Evolutionary conservation across 2,329 filamentous ascomycete species (phyloP).

Genomic region (Ilyonectria mors-panacis): DNA sequence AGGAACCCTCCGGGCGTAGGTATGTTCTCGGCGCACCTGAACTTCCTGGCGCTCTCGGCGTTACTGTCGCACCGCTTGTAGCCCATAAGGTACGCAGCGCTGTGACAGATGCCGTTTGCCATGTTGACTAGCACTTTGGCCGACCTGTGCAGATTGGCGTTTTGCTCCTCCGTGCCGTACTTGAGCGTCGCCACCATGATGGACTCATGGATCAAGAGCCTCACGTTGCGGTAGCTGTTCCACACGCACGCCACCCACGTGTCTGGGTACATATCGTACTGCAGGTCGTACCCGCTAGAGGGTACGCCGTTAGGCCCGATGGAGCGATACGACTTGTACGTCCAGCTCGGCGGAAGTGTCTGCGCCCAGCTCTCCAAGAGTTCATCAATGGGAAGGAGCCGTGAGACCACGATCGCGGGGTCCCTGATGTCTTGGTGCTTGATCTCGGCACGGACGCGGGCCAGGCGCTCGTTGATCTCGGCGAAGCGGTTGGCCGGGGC

Average conservation of each 20-base stretch:
- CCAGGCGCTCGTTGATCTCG: conserved; percentile 34
- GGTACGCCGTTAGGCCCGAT: conserved; percentile 18
- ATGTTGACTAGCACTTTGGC: conserved; percentile 22
- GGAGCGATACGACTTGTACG: conserved; percentile 31
- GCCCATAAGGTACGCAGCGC: conserved; percentile 38
- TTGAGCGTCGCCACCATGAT: conserved; percentile 35
- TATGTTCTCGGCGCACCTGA: neutral
- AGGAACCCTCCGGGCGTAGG: conserved; percentile 34
- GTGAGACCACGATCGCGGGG: conserved; percentile 16
- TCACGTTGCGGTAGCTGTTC: conserved; percentile 40
- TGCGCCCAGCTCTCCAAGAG: conserved; percentile 28
- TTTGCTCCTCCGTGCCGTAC: conserved; percentile 25
- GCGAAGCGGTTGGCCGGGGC: conserved; percentile 31
- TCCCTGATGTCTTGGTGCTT: conserved; percentile 33
- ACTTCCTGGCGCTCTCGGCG: neutral
- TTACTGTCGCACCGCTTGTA: conserved; percentile 1
- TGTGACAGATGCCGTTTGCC: conserved; percentile 39
- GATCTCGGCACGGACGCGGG: conserved; percentile 26
- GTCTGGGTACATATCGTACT: conserved; percentile 37
- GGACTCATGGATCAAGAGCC: conserved; percentile 39
- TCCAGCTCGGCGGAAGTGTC: conserved; percentile 23
- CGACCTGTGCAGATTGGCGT: conserved; percentile 23
- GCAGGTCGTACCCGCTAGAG: conserved; percentile 22
- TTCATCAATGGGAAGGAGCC: conserved; percentile 33
- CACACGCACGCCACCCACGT: conserved; percentile 39